Base-by-base conservation (phyloP, 1,139 yeast genomes). In the Blastobotrys illinoisensis region DNA sequence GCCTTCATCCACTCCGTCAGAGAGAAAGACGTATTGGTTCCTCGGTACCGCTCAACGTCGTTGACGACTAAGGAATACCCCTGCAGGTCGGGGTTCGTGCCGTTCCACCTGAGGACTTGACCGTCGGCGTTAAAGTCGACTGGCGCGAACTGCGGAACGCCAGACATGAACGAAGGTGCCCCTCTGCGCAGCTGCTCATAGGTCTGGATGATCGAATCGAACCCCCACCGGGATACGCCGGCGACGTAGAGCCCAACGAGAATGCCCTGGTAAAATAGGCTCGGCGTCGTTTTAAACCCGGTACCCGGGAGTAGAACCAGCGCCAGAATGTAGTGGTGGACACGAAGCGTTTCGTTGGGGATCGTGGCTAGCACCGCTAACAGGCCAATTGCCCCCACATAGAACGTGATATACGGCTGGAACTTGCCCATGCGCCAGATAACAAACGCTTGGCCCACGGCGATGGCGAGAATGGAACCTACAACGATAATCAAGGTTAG, bases 141-240 rank as follows among this genome's bases (percentile, higher is more conserved):
- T 48, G 74, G 71, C 56, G 67, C 43, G 53, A 85, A 75, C 1
- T 62, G 62, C 0, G 96, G 95, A 7, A 81, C 66, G 11, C 71
- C 76, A 0, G 86, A 87, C 48, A 58, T 28, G 13, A 61, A 49
- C 47, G 80, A 75, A 0, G 96, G 96, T 61, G 88, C 97, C 24
- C 86, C 86, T 61, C 97, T 74, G 57, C 82, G 71, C 50, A 90
- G 71, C 13, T 89, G 79, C 11, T 77, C 73, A 48, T 79, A 79
- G 0, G 97, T 89, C 66, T 91, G 97, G 1, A 87, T 82, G 56
- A 91, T 83, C 20, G 96, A 84, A 2, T 95, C 98, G 64, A 86
- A 83, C 53, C 95, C 97, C 99, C 99, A 91, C 56, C 95, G 76
- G 0, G 96, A 83, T 1, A 89, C 82, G 0, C 99, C 99, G 20